Conservation (phyloP, 2,329 filamentous ascomycete genomes). For the Macrophomina pseudophaseolina region DNA sequence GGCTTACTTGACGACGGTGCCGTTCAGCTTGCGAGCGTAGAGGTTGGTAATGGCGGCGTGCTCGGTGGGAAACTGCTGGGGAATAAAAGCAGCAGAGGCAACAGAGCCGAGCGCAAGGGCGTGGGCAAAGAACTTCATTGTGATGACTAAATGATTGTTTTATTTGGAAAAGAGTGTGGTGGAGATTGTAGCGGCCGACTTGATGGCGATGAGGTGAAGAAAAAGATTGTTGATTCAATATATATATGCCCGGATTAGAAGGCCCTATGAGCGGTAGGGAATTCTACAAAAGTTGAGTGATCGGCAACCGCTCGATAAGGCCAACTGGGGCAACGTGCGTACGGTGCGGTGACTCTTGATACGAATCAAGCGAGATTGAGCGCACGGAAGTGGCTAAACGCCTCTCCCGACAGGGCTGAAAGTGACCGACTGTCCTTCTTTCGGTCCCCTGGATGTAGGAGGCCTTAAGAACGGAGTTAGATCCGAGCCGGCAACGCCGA, state of each 20-base stretch:
- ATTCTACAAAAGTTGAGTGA: constrained; percentile 8
- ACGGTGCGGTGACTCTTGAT: constrained; percentile 4
- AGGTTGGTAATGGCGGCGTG: constrained; percentile 20
- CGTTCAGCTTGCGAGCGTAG: constrained; percentile 22
- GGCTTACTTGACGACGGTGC: constrained; percentile 17
- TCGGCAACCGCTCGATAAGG: background rate
- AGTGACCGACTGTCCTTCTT: background rate
- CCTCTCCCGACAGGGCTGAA: constrained; percentile 14
- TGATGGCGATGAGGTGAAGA: background rate
- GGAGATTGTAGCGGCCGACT: background rate
- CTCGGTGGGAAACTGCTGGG: constrained; percentile 6
- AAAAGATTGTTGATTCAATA: background rate
- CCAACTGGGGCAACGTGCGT: constrained; percentile 4
- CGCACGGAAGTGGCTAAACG: constrained; percentile 16
- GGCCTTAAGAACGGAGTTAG: background rate
- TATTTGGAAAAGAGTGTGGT: background rate
- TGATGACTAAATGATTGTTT: constrained; percentile 37
- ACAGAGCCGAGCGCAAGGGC: constrained; percentile 25
- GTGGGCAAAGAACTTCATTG: constrained; percentile 45
- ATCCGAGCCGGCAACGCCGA: background rate
- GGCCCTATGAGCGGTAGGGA: background rate
- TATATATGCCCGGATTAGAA: background rate
- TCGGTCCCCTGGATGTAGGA: background rate
- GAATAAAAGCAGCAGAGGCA: constrained; percentile 13
- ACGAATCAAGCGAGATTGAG: constrained; percentile 15